Conservation (phyloP, 192 early-diverging fungal species). For the Umbelopsis sp. region DNA sequence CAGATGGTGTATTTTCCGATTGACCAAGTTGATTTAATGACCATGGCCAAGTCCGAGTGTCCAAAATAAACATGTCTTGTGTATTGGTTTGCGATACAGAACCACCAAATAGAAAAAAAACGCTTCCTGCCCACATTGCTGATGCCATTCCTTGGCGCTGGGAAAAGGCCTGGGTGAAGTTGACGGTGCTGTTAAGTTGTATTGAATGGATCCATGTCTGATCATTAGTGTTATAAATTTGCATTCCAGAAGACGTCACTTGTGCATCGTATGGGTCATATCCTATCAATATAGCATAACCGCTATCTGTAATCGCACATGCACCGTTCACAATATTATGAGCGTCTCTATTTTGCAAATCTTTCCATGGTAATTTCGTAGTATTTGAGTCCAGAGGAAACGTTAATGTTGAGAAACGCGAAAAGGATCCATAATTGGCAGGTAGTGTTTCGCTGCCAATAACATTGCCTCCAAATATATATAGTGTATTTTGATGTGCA, state of each 20-base stretch:
- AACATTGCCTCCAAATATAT: not conserved
- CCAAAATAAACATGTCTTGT: not conserved
- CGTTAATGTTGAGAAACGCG: not conserved
- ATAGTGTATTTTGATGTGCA: not conserved
- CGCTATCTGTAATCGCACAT: conserved; percentile 1
- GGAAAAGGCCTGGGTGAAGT: not conserved
- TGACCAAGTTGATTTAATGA: not conserved
- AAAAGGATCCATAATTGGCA: not conserved
- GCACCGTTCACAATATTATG: conserved; percentile 1
- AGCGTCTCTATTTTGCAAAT: not conserved
- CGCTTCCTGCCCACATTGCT: conserved; percentile 2
- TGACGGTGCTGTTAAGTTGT: not conserved
- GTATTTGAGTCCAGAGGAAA: not conserved
- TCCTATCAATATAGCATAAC: conserved; percentile 1
- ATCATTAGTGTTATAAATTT: not conserved
- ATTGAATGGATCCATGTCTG: conserved; percentile 2
- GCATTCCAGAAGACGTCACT: not conserved
- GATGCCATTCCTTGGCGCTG: conserved; percentile 12
- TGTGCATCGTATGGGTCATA: not conserved
- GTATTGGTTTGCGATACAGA: not conserved
- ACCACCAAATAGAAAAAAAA: not conserved
- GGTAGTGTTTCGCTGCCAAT: not conserved
- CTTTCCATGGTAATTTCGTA: not conserved
- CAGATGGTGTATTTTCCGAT: not conserved
- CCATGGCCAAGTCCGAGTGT: conserved; percentile 9